Percentiles rank a stretch among this genome's conserved stretches.
Evolutionary conservation across 148 eudicot genomes (phyloP).

Genomic region (Fallopia convolvulus): DNA sequence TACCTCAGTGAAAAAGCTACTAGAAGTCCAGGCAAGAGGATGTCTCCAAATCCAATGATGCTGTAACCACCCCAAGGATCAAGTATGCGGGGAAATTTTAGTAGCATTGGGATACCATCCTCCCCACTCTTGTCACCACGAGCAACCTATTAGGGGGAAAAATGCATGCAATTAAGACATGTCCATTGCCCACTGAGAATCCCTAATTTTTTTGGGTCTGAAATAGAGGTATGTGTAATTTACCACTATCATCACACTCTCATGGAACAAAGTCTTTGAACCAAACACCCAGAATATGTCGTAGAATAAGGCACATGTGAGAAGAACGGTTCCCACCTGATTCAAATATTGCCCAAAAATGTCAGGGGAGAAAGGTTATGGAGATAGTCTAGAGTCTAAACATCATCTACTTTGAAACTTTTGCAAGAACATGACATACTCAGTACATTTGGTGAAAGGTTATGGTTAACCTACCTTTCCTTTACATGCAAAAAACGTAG

Average conservation of each 20-base stretch:
- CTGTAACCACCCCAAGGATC: conserved; percentile 96
- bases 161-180: not conserved
- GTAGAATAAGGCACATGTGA: conserved; percentile 68
- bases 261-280: conserved; percentile 64
- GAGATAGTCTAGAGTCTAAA: not conserved
- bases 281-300: conserved; percentile 87
- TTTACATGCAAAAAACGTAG: not conserved
- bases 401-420: not conserved
- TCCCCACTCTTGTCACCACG: conserved; percentile 83
- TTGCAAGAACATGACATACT: not conserved
- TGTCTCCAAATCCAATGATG: conserved; percentile 82
- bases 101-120: conserved; percentile 86
- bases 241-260: conserved; percentile 94
- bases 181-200: conserved; percentile 4
- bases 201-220: not conserved
- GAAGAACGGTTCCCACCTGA: conserved; percentile 77
- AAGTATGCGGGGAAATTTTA: conserved; percentile 73
- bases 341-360: conserved; percentile 11
- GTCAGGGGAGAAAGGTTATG: not conserved
- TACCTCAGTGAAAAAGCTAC: conserved; percentile 70
- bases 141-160: conserved; percentile 44
- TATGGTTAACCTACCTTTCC: not conserved
- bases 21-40: conserved; percentile 71
- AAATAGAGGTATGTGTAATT: conserved; percentile 20
- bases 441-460: not conserved